Conservation (phyloP, 108 stramenopile genomes). For the Asterionellopsis glacialis region DNA sequence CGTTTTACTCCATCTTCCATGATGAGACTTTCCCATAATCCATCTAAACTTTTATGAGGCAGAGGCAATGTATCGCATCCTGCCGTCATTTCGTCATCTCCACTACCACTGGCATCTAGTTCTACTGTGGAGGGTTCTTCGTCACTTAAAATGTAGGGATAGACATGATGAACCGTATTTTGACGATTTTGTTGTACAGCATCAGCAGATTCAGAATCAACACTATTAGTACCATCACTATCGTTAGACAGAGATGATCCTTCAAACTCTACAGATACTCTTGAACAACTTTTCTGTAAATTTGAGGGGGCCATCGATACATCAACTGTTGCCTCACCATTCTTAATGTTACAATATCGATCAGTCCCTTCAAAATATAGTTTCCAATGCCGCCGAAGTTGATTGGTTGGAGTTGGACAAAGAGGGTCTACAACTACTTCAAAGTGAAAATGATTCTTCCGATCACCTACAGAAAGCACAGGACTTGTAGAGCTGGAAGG, state of each 20-base stretch:
- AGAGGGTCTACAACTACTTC: conserved; percentile 8
- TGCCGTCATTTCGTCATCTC: conserved; percentile 33
- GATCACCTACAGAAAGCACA: not conserved
- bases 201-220: not conserved
- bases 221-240: not conserved
- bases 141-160: conserved; percentile 28
- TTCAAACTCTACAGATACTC: not conserved
- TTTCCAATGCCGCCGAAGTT: not conserved
- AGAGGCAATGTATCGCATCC: conserved; percentile 42
- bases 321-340: not conserved
- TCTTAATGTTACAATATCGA: not conserved
- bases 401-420: conserved; percentile 1
- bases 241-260: not conserved
- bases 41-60: conserved; percentile 39
- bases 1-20: conserved; percentile 23
- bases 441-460: conserved; percentile 6
- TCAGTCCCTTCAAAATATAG: no score
- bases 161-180: conserved; percentile 3
- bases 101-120: conserved; percentile 31
- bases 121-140: conserved; percentile 38
- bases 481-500: not conserved
- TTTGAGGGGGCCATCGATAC: not conserved
- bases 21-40: conserved; percentile 42
- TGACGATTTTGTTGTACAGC: not conserved
- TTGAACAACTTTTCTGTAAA: not conserved